Base-by-base conservation (phyloP, 108 stramenopile genomes). In the Nannochloropsis salina region DNA sequence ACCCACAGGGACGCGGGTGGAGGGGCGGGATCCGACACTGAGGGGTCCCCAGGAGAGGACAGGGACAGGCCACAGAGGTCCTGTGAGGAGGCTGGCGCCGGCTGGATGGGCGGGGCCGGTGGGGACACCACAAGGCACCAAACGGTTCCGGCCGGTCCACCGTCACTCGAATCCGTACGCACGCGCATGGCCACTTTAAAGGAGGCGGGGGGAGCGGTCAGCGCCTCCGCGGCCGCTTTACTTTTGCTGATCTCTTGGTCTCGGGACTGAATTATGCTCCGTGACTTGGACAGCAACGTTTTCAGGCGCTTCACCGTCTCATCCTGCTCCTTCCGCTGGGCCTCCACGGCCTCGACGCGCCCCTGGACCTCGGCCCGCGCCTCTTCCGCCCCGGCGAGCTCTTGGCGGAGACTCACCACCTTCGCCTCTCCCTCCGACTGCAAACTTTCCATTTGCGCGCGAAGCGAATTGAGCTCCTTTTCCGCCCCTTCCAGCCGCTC, bases 111-210 rank as follows among this genome's bases (percentile, higher is more conserved):
- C n/a, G 61, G 61, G 15, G 8, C 0, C 10, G 47, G 61, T n/a
- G 61, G 61, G 4, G n/a, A 74, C 61, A 74, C 61, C 61, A 74
- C 61, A 74, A 6, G 61, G n/a, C 61, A 74, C 61, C 61, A 74
- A 8, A 74, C 8, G 20, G n/a, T 74, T 4, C 61, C 61, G 5
- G 15, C 61, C 6, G 15, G 20, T n/a, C n/a, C n/a, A 15, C 61
- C 61, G n/a, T 8, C 61, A 15, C 61, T n/a, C n/a, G 15, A n/a
- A 15, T n/a, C 61, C 15, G 61, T n/a, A 15, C 61, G 61, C 61
- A 74, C 61, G 20, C 61, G 61, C 61, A 74, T n/a, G 2, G 61
- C 8, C 4, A 74, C 61, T 6, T 15, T 1, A 3, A 74, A 74
- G n/a, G 61, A 74, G n/a, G 61, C 15, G 2, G 61, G 61, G 15